Evolutionary conservation across 106 monocot species (phyloP).

Genomic region (Dendrobium nobile): DNA sequence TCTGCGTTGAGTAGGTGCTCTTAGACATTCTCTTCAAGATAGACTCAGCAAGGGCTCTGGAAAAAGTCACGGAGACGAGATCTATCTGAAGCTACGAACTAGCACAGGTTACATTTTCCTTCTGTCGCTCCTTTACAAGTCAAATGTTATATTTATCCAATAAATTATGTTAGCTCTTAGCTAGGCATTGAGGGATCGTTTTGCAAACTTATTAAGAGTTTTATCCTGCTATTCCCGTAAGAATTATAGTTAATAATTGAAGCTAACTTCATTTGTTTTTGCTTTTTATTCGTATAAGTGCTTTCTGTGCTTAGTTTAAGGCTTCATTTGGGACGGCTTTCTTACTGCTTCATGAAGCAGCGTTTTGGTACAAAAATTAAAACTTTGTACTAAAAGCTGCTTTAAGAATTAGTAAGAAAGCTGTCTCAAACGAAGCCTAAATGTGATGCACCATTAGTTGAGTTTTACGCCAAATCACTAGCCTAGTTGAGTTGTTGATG

Average conservation of each 20-base stretch:
- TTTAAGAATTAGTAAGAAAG: too few species aligned
- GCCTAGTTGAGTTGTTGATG: background rate
- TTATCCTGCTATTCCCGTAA: background rate
- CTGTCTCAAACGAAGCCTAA: background rate
- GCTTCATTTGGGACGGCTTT: too few species aligned
- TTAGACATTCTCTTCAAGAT: conserved; percentile 90
- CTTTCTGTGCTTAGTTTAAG: too few species aligned
- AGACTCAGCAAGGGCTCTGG: conserved; percentile 74
- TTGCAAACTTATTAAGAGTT: background rate
- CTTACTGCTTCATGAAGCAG: too few species aligned
- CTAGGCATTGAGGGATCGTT: background rate
- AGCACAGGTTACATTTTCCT: conserved; percentile 58
- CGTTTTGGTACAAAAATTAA: too few species aligned
- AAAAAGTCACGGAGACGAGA: conserved; percentile 62
- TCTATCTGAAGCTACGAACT: conserved; percentile 75
- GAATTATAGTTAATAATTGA: background rate
- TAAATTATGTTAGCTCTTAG: background rate
- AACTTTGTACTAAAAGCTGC: too few species aligned
- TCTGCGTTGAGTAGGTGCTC: conserved; percentile 54
- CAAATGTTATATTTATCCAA: background rate
- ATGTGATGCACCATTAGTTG: background rate
- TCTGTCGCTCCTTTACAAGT: background rate
- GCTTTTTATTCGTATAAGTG: background rate
- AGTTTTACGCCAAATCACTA: background rate
- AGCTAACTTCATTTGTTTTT: background rate